Evolutionary conservation across 768 basidiomycete species (phyloP).

Genomic region (Leccinum broughii): DNA sequence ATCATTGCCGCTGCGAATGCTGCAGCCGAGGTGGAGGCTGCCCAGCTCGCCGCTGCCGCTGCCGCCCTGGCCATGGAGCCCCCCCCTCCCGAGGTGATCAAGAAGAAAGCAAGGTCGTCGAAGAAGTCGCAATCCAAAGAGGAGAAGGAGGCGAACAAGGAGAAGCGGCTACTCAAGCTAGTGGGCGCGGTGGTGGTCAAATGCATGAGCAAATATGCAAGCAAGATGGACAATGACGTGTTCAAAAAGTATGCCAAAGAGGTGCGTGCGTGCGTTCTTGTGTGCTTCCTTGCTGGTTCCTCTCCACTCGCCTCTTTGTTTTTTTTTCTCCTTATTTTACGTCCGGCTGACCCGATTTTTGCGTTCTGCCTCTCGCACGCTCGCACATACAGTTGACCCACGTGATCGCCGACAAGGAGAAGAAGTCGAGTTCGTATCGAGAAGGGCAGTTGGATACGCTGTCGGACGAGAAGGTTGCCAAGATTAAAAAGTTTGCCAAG

Average conservation of each 20-base stretch:
- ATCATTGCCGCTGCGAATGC: constrained; percentile 45
- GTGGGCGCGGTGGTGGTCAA: constrained; percentile 90
- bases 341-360: constrained; percentile 2
- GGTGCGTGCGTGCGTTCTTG: constrained; percentile 45
- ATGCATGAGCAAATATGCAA: constrained; percentile 86
- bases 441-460: constrained; percentile 73
- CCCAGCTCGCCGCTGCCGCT: constrained; percentile 27
- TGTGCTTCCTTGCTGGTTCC: background rate
- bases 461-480: constrained; percentile 81
- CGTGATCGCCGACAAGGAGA: constrained; percentile 91
- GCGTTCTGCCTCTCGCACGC: background rate
- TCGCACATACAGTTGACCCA: constrained; percentile 68
- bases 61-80: constrained; percentile 10
- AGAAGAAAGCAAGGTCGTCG: constrained; percentile 29
- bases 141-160: constrained; percentile 68
- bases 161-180: constrained; percentile 80
- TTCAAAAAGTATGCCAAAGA: constrained; percentile 98
- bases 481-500: constrained; percentile 93
- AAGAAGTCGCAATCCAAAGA: constrained; percentile 50
- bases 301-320: background rate
- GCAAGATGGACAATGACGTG: constrained; percentile 68
- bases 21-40: constrained; percentile 35
- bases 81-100: constrained; percentile 17
- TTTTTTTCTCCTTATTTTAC: background rate
- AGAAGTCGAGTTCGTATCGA: constrained; percentile 79